A percentile compares a stretch with the other conserved stretches of the same genome.
These are phyloP conservation scores for Schoenoplectus triqueter DNA, from an alignment of 202 grass and related monocot genomes.

Conservation along the genomic window DNA sequence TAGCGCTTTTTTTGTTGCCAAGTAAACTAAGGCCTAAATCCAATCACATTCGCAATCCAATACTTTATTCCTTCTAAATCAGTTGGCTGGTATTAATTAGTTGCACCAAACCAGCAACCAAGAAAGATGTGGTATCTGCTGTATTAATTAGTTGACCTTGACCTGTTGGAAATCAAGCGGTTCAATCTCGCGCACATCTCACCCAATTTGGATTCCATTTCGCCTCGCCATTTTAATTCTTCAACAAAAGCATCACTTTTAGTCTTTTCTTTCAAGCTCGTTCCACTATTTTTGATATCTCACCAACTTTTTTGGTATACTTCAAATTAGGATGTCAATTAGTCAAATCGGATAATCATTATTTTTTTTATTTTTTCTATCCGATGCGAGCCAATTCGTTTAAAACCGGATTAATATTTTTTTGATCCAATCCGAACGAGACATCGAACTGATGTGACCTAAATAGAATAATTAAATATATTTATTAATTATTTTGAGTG, in stretches of 20 bases:
- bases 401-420: too few relatives aligned
- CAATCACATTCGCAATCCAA: neutral
- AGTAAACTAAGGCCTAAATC: neutral
- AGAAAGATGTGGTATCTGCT: constrained; percentile 15
- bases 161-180: neutral
- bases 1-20: neutral
- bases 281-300: constrained; percentile 2
- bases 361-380: too few relatives aligned
- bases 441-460: too few relatives aligned
- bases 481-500: too few relatives aligned
- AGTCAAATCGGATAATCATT: too few relatives aligned
- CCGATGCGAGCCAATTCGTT: too few relatives aligned
- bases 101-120: neutral
- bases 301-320: constrained; percentile 18
- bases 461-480: too few relatives aligned
- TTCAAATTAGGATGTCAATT: neutral
- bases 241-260: neutral
- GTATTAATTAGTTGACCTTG: constrained; percentile 7
- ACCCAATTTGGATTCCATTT: constrained; percentile 10
- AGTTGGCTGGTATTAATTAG: neutral
- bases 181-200: neutral
- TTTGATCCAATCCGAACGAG: too few relatives aligned
- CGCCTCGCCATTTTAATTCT: neutral
- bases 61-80: neutral
- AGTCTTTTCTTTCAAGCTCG: neutral